Evolutionary conservation across 345 rosid species (phyloP), one percentile per base, ranked within the genome.

Genomic region (Atalantia buxifolia): DNA sequence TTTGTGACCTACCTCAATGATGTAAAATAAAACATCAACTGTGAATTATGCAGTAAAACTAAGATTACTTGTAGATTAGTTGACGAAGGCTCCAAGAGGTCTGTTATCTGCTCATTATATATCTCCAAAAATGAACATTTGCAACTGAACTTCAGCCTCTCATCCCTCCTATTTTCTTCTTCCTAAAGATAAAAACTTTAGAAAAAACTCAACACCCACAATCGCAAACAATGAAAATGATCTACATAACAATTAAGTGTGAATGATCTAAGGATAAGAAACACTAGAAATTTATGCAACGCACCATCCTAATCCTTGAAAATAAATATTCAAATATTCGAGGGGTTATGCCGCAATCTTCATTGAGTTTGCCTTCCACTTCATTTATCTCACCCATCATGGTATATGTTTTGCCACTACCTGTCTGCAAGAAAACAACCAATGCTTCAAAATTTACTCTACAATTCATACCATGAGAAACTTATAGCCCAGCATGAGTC

Each of bases 381-480:
- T 85, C 89, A 76, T 83, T 76, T 81, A 93, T 87, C 77, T 91
- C 94, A 25, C 99, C 98, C 96, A 93, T 89, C 98, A 95, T 93
- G 33, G 99, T 95, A 77, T 95, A 86, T 7, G 99, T 95, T 88
- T 95, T 95, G 72, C 99, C 99, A 85, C 98, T 95, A 69, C 98
- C 99, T 55, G 99, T 95, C 99, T 95, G 92, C 78, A 91, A 19
- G 77, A 81, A 81, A 79, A 35, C 71, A 75, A 30, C 21, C 4
- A 14, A 62, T 69, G 24, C 71, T 61, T 72, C 68, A 80, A 45
- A 8, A 19, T 53, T 61, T 22, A 19, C 36, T 31, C 53, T 38
- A 18, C 22, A 76, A 33, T 42, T 38, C 42, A 50, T 4, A 55
- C 45, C 50, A 13, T 5, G 31, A 38, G 35, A 48, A 13, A 71